Evolutionary conservation across 1,284 basidiomycete species (phyloP).

Genomic region (Paramarasmius palmivorus): DNA sequence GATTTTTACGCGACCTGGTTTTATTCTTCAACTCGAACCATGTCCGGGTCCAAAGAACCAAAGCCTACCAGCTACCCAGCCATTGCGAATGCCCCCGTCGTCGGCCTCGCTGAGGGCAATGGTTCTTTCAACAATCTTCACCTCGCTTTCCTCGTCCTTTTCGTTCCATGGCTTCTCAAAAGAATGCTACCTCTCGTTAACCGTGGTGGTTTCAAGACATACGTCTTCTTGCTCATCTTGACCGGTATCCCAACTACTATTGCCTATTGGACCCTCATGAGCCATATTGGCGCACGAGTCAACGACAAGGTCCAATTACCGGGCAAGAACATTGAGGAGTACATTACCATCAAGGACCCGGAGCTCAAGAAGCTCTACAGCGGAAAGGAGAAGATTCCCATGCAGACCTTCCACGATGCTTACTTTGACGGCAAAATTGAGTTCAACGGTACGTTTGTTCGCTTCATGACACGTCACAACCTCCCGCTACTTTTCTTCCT

Average conservation of each 20-base stretch:
- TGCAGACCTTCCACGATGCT: constrained; percentile 97
- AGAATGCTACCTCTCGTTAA: constrained; percentile 75
- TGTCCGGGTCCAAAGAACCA: constrained; percentile 9
- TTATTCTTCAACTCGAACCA: constrained; percentile 7
- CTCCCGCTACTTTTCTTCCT: not conserved
- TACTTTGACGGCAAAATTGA: constrained; percentile 98
- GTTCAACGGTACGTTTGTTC: constrained; percentile 75
- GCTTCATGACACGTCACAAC: constrained; percentile 10
- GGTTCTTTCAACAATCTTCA: constrained; percentile 82
- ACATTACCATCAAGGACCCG: constrained; percentile 88
- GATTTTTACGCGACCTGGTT: constrained; percentile 1
- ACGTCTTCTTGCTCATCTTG: constrained; percentile 76
- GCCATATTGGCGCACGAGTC: constrained; percentile 78
- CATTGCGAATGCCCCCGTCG: constrained; percentile 57
- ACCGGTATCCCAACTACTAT: constrained; percentile 79
- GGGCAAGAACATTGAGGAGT: constrained; percentile 83
- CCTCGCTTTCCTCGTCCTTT: constrained; percentile 75
- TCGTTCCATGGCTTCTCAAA: constrained; percentile 83
- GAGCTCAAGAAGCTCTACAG: constrained; percentile 80
- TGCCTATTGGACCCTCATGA: constrained; percentile 90
- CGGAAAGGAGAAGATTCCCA: constrained; percentile 90
- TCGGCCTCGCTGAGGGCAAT: constrained; percentile 85
- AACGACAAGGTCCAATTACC: constrained; percentile 91
- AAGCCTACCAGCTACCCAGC: constrained; percentile 12
- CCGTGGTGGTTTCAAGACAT: constrained; percentile 82